Percentiles rank a stretch among this genome's conserved stretches.
phyloP scores from a whole-genome alignment of 768 basidiomycete species.

The Tricholoma terreum region DNA sequence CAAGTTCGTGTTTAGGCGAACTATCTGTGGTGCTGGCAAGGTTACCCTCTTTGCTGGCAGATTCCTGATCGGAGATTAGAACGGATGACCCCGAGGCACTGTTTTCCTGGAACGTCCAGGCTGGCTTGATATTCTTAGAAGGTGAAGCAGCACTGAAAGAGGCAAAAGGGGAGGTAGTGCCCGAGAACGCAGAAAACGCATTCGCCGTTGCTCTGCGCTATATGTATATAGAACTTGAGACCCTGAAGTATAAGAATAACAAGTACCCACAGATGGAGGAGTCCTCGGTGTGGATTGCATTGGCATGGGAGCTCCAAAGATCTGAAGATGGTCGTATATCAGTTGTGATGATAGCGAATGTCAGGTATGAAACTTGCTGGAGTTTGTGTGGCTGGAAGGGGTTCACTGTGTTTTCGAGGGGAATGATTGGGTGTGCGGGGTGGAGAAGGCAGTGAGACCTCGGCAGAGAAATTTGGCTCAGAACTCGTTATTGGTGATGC shows the following conservation, averaged over 20 bases:
- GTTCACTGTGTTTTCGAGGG: conserved; percentile 3
- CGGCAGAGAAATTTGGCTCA: not conserved
- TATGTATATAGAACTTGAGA: not conserved
- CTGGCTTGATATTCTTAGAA: conserved; percentile 12
- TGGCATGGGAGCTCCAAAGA: conserved; percentile 14
- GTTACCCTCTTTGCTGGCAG: conserved; percentile 1
- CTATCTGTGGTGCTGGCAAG: not conserved
- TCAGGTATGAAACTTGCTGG: conserved; percentile 4
- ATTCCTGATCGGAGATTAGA: not conserved
- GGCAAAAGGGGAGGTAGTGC: conserved; percentile 33
- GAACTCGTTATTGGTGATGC: not conserved
- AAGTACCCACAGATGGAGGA: conserved; percentile 10
- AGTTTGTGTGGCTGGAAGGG: conserved; percentile 1
- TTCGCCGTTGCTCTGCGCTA: conserved; percentile 17
- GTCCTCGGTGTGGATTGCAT: conserved; percentile 14
- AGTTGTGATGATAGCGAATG: not conserved
- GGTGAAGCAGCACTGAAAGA: conserved; percentile 16
- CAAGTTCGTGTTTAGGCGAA: conserved; percentile 7
- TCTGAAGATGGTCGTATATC: not conserved
- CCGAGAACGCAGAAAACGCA: conserved; percentile 40
- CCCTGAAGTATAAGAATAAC: not conserved
- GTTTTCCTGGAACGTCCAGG: conserved; percentile 13
- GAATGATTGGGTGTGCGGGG: conserved; percentile 8
- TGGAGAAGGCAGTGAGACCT: conserved; percentile 1
- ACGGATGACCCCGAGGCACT: not conserved